Base-by-base conservation (phyloP, 2,329 filamentous ascomycete species). In the Fusarium poae region DNA sequence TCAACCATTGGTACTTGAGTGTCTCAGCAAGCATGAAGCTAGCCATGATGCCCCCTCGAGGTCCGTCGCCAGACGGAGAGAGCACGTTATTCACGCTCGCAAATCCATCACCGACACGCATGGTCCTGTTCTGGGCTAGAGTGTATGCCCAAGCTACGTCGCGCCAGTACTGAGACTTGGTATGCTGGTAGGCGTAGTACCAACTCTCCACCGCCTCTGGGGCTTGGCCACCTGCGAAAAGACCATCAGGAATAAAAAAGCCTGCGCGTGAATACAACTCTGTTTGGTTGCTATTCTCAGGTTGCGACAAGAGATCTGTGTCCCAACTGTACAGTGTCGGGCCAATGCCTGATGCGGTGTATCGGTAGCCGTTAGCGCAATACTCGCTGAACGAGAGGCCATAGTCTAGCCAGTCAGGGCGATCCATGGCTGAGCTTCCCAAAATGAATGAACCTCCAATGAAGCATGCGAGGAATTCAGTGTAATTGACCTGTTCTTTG, bases 21-120 rank as follows among this genome's bases (percentile, higher is more conserved):
- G 93, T 91, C 80, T 96, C 92, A 0, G 92, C 92, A 77, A 96
- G 93, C 82, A 91, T 89, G 80, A 94, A 97, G 71, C 91, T 81
- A 54, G 93, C 84, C 27, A 88, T 86, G 1, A 88, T 87, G 70
- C 91, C 84, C 2, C 88, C 91, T 54, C 87, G 81, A 5, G 42
- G 42, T 82, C 79, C 1, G 89, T 87, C 23, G 81, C 82, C 18
- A 89, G 91, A 71, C 86, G 87, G 84, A 50, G 84, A 75, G 74
- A 92, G 92, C 89, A 93, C 93, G 52, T 83, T 65, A 1, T 34
- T 42, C 2, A 55, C 27, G 18, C 35, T 55, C 1, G 44, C 37
- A 12, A 61, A 65, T 2, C 44, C 56, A 2, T 13, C 54, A 20
- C 48, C 48, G 12, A 61, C 40, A 10, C 45, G 56, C 50, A 56